Percentiles rank a stretch among this genome's conserved stretches.
Evolutionary conservation across 208 protist genomes (phyloP).

Genomic region (Herpetomonas tarakana): DNA sequence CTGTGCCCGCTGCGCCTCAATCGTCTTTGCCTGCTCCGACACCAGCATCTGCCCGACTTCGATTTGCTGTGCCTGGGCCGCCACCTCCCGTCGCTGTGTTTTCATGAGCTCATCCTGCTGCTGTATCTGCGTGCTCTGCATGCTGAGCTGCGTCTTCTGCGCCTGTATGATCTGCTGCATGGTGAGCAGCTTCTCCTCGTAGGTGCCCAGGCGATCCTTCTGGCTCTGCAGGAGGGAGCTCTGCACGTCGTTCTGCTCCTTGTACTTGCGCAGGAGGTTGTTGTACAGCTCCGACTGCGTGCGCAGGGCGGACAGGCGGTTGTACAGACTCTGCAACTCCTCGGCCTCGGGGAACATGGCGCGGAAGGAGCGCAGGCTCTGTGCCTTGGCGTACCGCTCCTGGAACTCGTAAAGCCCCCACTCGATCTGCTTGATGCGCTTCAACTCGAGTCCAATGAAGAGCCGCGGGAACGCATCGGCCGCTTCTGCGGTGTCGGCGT

Average conservation of each 20-base stretch:
- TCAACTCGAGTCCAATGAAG: conserved; percentile 79
- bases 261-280: conserved; percentile 76
- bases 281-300: conserved; percentile 79
- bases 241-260: conserved; percentile 87
- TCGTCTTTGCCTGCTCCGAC: conserved; percentile 64
- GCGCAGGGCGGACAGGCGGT: conserved; percentile 64
- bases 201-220: conserved; percentile 73
- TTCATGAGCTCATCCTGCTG: conserved; percentile 44
- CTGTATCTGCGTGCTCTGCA: conserved; percentile 46
- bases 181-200: conserved; percentile 76
- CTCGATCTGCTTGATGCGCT: conserved; percentile 59
- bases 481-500: not conserved
- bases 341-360: conserved; percentile 76
- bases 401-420: conserved; percentile 68
- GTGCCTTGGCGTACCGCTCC: conserved; percentile 55
- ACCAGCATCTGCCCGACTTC: conserved; percentile 67
- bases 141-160: conserved; percentile 54
- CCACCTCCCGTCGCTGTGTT: conserved; percentile 43
- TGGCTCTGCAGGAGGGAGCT: conserved; percentile 72
- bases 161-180: conserved; percentile 86
- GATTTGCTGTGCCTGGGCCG: conserved; percentile 60
- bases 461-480: conserved; percentile 15
- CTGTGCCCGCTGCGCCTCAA: conserved; percentile 65
- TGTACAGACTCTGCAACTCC: conserved; percentile 72
- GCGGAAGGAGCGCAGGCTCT: conserved; percentile 57